phyloP scores from a whole-genome alignment of 2,329 filamentous ascomycete genomes.

The Penicillium occitanis region DNA sequence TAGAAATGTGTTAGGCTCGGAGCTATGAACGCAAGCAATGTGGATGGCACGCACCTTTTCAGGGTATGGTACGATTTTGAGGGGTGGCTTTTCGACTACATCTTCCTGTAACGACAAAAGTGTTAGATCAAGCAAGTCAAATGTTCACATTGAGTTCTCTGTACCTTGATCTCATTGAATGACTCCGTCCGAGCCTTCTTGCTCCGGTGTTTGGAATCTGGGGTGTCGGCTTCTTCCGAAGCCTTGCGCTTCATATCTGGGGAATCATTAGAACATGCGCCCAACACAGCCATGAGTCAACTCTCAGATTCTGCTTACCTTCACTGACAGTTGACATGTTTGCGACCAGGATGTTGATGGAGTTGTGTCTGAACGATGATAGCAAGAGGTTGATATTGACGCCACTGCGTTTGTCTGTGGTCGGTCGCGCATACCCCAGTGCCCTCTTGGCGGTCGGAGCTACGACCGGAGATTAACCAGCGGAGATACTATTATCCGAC shows the following conservation, averaged over 20 bases:
- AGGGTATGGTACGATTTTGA: constrained; percentile 76
- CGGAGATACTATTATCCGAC: constrained; percentile 30
- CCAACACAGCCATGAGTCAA: background rate
- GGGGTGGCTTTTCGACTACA: constrained; percentile 50
- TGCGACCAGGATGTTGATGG: background rate
- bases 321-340: constrained; percentile 37
- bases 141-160: background rate
- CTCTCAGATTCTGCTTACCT: constrained; percentile 26
- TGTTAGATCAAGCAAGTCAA: background rate
- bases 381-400: background rate
- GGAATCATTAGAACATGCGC: constrained; percentile 18
- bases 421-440: constrained; percentile 23
- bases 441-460: constrained; percentile 5
- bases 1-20: constrained; percentile 27
- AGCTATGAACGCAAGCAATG: background rate
- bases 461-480: constrained; percentile 21
- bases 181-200: constrained; percentile 54
- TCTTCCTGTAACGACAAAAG: constrained; percentile 29
- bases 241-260: constrained; percentile 50
- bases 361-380: background rate
- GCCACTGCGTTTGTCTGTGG: constrained; percentile 11
- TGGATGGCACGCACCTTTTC: constrained; percentile 68
- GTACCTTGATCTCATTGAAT: constrained; percentile 38
- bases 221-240: constrained; percentile 49
- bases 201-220: constrained; percentile 43